Base-by-base conservation (phyloP, 768 basidiomycete species). In the Leucogyrophana mollusca region DNA sequence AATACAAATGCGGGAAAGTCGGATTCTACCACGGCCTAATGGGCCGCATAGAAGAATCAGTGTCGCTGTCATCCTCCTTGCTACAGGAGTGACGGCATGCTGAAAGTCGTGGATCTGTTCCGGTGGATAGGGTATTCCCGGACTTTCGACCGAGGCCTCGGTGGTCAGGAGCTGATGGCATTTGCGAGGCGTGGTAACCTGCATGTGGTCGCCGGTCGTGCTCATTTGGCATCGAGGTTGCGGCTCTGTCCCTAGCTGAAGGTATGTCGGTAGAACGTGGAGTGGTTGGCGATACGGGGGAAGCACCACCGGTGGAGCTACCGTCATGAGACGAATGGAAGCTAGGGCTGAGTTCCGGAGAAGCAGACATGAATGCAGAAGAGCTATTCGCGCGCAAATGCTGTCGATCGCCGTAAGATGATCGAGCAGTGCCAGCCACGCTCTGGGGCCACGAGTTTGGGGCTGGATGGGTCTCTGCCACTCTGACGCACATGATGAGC, bases 251-350 rank as follows among this genome's bases (percentile, higher is more conserved):
- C 43, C 53, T 58, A 7, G 54, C 50, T 16, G 54, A 51, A 18
- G 53, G 40, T 16, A 50, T 36, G 9, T 47, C 62, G 2, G 64
- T 61, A 14, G 78, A 80, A 41, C 70, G 76, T 32, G 81, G 79
- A 9, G 80, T 82, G 3, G 69, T 67, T 9, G 81, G 80, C 9
- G 78, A 78, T 14, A 77, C 65, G 4, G 81, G 79, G 9, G 80
- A 83, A 3, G 73, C 65, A 40, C 72, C 74, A 20, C 76, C 74
- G 1, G 70, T 73, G 1, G 80, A 79, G 53, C 69, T 66, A 18
- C 68, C 71, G 40, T 73, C 73, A 48, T 71, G 70, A 67, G 49
- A 64, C 55, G 56, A 74, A 70, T 36, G 66, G 48, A 41, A 58
- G 47, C 43, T 45, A 34, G 54, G 49, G 36, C 50, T 59, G 34